phyloP scores from a whole-genome alignment of 2,329 filamentous ascomycete genomes.

The Aspergillus sergii region DNA sequence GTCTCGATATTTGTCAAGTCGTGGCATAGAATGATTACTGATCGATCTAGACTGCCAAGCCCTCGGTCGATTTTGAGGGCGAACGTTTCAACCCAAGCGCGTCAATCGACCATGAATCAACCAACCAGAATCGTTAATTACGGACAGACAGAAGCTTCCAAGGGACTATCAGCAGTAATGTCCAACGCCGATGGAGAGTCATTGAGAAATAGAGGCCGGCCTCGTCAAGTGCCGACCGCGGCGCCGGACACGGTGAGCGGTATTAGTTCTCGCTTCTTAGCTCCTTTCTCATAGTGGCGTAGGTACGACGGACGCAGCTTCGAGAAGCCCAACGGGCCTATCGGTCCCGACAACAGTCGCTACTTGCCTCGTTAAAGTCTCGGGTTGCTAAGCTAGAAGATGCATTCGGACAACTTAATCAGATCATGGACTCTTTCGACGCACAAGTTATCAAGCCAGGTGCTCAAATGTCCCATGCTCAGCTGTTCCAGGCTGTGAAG shows the following conservation, averaged over 20 bases:
- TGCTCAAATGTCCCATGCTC: neutral
- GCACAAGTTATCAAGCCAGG: neutral
- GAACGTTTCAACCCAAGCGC: neutral
- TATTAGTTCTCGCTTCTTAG: neutral
- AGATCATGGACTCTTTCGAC: neutral
- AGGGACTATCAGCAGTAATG: neutral
- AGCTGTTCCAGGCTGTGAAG: neutral
- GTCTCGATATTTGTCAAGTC: too few species aligned
- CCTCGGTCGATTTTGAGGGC: neutral
- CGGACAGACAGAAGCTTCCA: neutral
- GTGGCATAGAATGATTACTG: neutral
- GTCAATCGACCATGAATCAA: neutral
- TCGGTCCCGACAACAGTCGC: neutral
- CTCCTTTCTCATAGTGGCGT: constrained; percentile 1
- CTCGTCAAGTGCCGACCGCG: neutral
- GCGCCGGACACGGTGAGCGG: neutral
- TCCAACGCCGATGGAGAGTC: neutral
- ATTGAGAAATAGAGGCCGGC: neutral
- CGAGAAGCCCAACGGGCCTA: constrained; percentile 5
- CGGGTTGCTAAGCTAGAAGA: neutral
- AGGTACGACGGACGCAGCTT: constrained; percentile 2
- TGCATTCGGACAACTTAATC: neutral
- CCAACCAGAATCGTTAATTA: neutral
- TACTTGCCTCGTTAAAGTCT: neutral
- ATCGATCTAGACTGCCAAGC: neutral